Conservation (phyloP, 495 filamentous ascomycete genomes). For the Diplogelasinospora grovesii region DNA sequence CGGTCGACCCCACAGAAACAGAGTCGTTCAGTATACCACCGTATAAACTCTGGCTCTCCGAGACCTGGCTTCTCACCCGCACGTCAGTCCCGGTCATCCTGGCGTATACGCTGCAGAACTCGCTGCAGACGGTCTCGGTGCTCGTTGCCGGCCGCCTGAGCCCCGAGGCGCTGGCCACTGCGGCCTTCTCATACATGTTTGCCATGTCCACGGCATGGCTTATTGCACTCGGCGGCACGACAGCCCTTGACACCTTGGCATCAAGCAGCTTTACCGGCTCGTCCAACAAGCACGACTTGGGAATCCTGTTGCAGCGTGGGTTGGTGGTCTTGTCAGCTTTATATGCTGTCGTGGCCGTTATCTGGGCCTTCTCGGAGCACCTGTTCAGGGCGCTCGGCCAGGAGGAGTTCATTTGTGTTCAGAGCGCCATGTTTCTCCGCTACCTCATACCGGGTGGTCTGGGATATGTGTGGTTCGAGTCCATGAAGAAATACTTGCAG, state of each 20-base stretch:
- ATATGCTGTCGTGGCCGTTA: slow-evolving; percentile 65
- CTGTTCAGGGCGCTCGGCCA: slow-evolving; percentile 75
- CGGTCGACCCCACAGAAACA: slow-evolving; percentile 1
- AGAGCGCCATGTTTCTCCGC: slow-evolving; percentile 69
- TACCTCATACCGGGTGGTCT: slow-evolving; percentile 78
- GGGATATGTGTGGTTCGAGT: slow-evolving; percentile 88
- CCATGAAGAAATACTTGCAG: slow-evolving; percentile 87
- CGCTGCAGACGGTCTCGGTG: slow-evolving; percentile 78
- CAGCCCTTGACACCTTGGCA: slow-evolving; percentile 80
- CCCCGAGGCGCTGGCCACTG: slow-evolving; percentile 73
- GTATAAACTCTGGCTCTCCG: slow-evolving; percentile 38
- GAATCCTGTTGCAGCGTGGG: slow-evolving; percentile 72
- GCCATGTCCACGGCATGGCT: slow-evolving; percentile 89
- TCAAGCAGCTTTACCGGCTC: slow-evolving; percentile 85
- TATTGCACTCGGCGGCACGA: slow-evolving; percentile 86
- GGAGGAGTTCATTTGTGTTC: slow-evolving; percentile 66
- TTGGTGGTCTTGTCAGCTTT: slow-evolving; percentile 68
- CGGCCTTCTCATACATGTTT: slow-evolving; percentile 89
- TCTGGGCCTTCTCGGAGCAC: slow-evolving; percentile 74
- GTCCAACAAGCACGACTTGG: slow-evolving; percentile 73
- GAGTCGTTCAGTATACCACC: slow-evolving; percentile 4
- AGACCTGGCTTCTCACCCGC: slow-evolving; percentile 63
- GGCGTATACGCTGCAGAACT: slow-evolving; percentile 85
- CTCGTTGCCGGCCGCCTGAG: slow-evolving; percentile 73
- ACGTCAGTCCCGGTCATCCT: slow-evolving; percentile 76